A percentile compares a stretch with the other conserved stretches of the same genome.
phyloP scores from a whole-genome alignment of 1,284 basidiomycete genomes.

The Cryptococcus sp. region DNA sequence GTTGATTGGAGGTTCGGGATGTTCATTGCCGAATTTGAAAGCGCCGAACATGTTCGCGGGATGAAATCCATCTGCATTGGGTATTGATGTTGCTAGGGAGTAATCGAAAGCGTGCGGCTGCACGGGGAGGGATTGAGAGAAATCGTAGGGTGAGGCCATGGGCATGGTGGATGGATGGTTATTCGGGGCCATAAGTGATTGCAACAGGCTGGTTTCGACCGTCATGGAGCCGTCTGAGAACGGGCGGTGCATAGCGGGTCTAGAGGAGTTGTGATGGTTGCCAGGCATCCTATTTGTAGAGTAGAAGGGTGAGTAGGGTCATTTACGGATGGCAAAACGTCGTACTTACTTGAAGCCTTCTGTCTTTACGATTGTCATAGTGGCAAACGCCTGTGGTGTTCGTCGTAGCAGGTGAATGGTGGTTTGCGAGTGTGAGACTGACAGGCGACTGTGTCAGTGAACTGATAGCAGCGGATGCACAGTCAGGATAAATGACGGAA shows the following conservation, averaged over 20 bases:
- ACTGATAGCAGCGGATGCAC: too few relatives aligned
- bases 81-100: conserved; percentile 36
- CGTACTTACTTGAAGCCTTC: conserved; percentile 37
- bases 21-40: conserved; percentile 38
- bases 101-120: conserved; percentile 34
- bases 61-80: conserved; percentile 30
- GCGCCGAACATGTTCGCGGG: conserved; percentile 34
- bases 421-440: too few relatives aligned
- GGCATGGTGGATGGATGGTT: conserved; percentile 14
- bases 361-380: conserved; percentile 29
- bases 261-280: conserved; percentile 16
- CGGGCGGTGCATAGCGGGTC: conserved; percentile 36
- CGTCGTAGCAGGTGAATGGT: too few relatives aligned
- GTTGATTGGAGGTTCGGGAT: conserved; percentile 39
- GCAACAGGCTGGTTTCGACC: conserved; percentile 41
- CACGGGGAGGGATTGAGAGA: conserved; percentile 19
- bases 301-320: not conserved
- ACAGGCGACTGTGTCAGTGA: too few relatives aligned
- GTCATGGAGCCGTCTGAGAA: conserved; percentile 50
- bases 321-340: not conserved
- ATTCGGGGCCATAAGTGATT: conserved; percentile 29
- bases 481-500: too few relatives aligned
- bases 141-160: conserved; percentile 19
- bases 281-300: conserved; percentile 22
- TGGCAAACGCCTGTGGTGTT: too few relatives aligned